Evolutionary conservation across 495 filamentous ascomycete genomes (phyloP).

Genomic region (Xylaria flabelliformis): DNA sequence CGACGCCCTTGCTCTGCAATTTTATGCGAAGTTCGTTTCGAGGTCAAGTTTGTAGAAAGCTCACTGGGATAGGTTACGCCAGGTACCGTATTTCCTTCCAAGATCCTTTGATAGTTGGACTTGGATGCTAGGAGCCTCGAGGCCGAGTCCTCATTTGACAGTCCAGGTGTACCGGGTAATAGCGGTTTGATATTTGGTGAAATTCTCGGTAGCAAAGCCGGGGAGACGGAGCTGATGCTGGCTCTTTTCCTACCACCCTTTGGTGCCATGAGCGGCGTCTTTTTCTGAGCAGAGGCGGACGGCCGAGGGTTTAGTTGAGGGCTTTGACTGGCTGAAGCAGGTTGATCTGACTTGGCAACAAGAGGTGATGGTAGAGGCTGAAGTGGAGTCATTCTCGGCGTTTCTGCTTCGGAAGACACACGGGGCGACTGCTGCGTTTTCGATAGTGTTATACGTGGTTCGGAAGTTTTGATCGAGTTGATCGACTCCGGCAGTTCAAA

Average conservation of each 20-base stretch:
- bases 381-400: slow-evolving; percentile 47
- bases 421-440: slow-evolving; percentile 50
- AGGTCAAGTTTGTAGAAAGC: slow-evolving; percentile 89
- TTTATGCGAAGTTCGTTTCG: slow-evolving; percentile 97
- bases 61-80: slow-evolving; percentile 91
- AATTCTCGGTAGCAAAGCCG: slow-evolving; percentile 88
- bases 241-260: slow-evolving; percentile 70
- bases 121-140: slow-evolving; percentile 89
- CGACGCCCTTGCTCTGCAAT: slow-evolving; percentile 94
- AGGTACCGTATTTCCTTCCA: slow-evolving; percentile 88
- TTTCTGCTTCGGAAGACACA: slow-evolving; percentile 39
- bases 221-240: slow-evolving; percentile 77
- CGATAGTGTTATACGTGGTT: slow-evolving; percentile 52
- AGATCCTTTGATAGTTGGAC: slow-evolving; percentile 96
- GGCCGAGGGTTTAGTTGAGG: slow-evolving; percentile 55
- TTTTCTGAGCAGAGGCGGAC: slow-evolving; percentile 44
- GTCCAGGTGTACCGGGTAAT: slow-evolving; percentile 67
- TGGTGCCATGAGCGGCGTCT: slow-evolving; percentile 53
- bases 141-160: slow-evolving; percentile 67
- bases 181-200: slow-evolving; percentile 94
- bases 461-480: slow-evolving; percentile 45
- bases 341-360: slow-evolving; percentile 46
- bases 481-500: slow-evolving; percentile 70
- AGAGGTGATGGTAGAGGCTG: slow-evolving; percentile 55
- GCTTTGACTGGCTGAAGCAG: slow-evolving; percentile 57